These are phyloP conservation scores for Gonium pectorale DNA, from an alignment of 139 green algal species.

Conservation along the genomic window DNA sequence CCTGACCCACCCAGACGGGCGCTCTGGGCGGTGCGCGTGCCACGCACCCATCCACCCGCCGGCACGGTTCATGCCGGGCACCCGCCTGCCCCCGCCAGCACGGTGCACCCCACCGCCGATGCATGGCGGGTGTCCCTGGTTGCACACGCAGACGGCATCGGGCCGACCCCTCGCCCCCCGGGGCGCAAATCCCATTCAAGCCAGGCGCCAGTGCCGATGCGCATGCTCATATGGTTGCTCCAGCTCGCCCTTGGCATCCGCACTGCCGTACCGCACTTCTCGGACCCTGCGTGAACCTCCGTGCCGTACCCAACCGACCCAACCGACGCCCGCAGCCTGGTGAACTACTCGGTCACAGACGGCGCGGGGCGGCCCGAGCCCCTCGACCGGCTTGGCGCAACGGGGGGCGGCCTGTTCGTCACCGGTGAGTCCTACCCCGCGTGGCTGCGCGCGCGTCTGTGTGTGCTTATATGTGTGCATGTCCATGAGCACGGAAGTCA, in stretches of 20 bases:
- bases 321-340: constrained; percentile 51
- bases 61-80: too few species aligned
- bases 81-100: background rate
- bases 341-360: constrained; percentile 65
- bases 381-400: constrained; percentile 56
- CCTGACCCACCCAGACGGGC: background rate
- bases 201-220: background rate
- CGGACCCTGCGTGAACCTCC: background rate
- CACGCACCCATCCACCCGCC: background rate
- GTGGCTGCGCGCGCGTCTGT: background rate
- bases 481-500: background rate
- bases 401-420: constrained; percentile 28
- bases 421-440: constrained; percentile 43
- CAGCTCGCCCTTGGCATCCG: background rate
- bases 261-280: background rate
- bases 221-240: background rate
- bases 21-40: background rate
- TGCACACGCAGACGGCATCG: too few species aligned
- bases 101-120: background rate
- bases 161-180: background rate
- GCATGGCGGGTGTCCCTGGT: too few species aligned
- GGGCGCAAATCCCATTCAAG: background rate
- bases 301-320: background rate
- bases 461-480: background rate
- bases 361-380: constrained; percentile 52